These are phyloP conservation scores for Agapanthus africanus DNA, from an alignment of 106 monocot species.

Conservation along the genomic window DNA sequence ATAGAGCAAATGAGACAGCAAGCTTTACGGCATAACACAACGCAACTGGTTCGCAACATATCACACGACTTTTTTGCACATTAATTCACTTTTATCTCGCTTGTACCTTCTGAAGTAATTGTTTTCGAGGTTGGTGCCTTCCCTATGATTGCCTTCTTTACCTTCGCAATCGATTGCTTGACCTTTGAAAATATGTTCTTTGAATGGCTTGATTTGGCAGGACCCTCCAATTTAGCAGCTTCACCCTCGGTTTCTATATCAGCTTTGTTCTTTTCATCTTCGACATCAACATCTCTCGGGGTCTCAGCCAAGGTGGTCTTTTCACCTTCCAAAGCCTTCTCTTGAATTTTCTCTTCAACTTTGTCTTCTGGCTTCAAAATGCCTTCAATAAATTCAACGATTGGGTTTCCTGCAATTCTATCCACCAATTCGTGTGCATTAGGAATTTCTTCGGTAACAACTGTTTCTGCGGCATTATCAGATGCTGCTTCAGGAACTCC, in stretches of 20 bases:
- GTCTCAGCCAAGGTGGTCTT: slow-evolving; percentile 8
- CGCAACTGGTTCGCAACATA: slow-evolving; percentile 1
- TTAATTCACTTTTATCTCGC: slow-evolving; percentile 12
- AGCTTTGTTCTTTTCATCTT: no score
- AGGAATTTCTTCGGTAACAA: no score
- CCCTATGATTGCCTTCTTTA: slow-evolving; percentile 50
- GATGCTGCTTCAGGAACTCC: background rate
- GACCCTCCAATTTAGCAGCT: slow-evolving; percentile 4
- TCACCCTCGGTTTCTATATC: no score
- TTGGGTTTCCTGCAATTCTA: no score
- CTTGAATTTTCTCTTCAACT: no score
- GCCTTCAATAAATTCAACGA: no score
- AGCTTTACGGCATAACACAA: background rate
- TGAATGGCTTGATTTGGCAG: slow-evolving; percentile 20
- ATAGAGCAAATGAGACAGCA: background rate
- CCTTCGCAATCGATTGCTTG: slow-evolving; percentile 52
- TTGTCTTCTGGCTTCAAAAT: no score
- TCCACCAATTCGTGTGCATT: no score
- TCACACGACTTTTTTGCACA: background rate
- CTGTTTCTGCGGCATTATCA: background rate
- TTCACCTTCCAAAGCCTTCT: slow-evolving; percentile 4
- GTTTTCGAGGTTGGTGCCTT: slow-evolving; percentile 46
- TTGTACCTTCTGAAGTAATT: slow-evolving; percentile 18
- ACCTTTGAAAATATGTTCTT: slow-evolving; percentile 47
- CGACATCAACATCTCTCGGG: slow-evolving; percentile 1